These are phyloP conservation scores for Pichia sporocuriosa DNA, from an alignment of 805 yeast genomes.

Conservation along the genomic window DNA sequence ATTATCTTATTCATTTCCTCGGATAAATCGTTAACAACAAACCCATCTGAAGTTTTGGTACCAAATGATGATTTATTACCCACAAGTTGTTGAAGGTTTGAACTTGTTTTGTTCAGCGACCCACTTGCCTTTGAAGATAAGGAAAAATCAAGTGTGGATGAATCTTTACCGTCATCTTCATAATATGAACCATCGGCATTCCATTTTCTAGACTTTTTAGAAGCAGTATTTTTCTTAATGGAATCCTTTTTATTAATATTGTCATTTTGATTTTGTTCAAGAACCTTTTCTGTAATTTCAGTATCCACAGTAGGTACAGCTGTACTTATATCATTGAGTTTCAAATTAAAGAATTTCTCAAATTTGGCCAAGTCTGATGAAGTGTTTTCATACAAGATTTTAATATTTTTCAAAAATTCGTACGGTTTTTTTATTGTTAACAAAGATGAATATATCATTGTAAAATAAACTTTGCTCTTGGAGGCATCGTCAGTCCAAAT, in stretches of 20 bases:
- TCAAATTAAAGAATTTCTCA: constrained; percentile 34
- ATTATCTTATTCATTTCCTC: constrained; percentile 42
- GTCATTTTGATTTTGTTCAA: not conserved
- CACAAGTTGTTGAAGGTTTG: constrained; percentile 26
- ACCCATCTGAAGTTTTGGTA: constrained; percentile 41
- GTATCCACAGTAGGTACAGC: constrained; percentile 10
- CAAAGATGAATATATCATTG: constrained; percentile 36
- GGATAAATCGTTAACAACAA: constrained; percentile 57
- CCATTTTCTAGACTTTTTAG: constrained; percentile 55
- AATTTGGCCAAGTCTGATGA: constrained; percentile 28
- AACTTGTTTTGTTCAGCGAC: constrained; percentile 17
- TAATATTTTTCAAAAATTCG: constrained; percentile 24
- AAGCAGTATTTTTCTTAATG: not conserved
- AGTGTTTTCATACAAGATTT: constrained; percentile 18
- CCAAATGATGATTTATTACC: constrained; percentile 40
- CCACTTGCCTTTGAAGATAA: constrained; percentile 11
- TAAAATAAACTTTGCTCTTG: constrained; percentile 30
- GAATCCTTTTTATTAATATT: constrained; percentile 11
- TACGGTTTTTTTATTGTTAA: constrained; percentile 26
- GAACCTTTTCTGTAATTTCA: constrained; percentile 8
- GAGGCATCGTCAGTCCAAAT: constrained; percentile 33
- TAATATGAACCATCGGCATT: constrained; percentile 53
- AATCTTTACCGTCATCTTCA: constrained; percentile 35
- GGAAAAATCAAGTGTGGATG: constrained; percentile 48
- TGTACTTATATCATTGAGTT: constrained; percentile 26